These are phyloP conservation scores for Acephala macrosclerotiorum DNA, from an alignment of 2,329 filamentous ascomycete genomes.

Conservation along the genomic window DNA sequence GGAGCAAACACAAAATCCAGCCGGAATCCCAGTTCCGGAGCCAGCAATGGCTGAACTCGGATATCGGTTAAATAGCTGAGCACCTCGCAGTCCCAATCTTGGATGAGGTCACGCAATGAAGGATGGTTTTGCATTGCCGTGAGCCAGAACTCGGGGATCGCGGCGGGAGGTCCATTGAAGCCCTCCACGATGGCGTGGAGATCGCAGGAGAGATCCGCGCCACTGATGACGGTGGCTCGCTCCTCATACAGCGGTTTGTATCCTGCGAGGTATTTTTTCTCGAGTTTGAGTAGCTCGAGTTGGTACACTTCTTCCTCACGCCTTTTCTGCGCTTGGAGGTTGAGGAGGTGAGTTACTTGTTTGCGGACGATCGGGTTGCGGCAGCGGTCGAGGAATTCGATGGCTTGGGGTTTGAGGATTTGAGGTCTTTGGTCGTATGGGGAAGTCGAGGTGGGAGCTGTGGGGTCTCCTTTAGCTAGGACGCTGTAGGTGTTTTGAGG, in stretches of 20 bases:
- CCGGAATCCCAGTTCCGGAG: not conserved
- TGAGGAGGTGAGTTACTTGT: slow-evolving; percentile 5
- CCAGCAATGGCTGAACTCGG: not conserved
- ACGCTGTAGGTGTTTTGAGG: not conserved
- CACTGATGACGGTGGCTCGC: not conserved
- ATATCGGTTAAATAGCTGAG: slow-evolving; percentile 1
- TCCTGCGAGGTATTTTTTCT: slow-evolving; percentile 7
- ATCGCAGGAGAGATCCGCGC: not conserved
- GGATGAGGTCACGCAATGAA: slow-evolving; percentile 8
- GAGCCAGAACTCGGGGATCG: slow-evolving; percentile 16
- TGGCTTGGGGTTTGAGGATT: not conserved
- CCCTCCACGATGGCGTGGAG: not conserved
- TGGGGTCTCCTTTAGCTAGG: not conserved
- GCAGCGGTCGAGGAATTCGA: not conserved
- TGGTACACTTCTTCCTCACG: slow-evolving; percentile 1
- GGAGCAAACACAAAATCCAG: slow-evolving; percentile 6
- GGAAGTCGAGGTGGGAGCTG: not conserved
- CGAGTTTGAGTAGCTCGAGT: slow-evolving; percentile 9
- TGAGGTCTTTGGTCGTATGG: not conserved
- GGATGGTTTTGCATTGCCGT: slow-evolving; percentile 14
- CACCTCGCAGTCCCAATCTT: not conserved
- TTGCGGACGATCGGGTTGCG: not conserved
- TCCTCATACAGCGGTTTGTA: slow-evolving; percentile 7
- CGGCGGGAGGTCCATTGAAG: not conserved
- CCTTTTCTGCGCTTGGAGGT: not conserved